A percentile compares a stretch with the other conserved stretches of the same genome.
phyloP scores from a whole-genome alignment of 2,329 filamentous ascomycete genomes.

The Pyrenophora graminea region DNA sequence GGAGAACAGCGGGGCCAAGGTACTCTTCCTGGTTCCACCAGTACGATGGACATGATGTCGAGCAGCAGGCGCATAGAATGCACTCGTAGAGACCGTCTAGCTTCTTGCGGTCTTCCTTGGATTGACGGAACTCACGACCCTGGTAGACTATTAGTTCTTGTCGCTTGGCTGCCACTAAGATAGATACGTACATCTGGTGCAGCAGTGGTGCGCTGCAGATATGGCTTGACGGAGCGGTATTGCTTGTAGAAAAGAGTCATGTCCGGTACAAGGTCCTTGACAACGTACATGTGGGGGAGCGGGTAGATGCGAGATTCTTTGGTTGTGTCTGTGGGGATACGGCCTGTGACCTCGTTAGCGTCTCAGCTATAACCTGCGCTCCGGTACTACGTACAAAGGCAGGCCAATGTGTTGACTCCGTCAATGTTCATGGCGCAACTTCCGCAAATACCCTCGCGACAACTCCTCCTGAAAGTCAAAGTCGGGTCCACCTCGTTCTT shows the following conservation, averaged over 20 bases:
- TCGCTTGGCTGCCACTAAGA: background rate
- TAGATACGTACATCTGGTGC: slow-evolving; percentile 72
- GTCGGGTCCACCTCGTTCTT: slow-evolving; percentile 99
- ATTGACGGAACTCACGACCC: slow-evolving; percentile 92
- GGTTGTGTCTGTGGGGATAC: slow-evolving; percentile 81
- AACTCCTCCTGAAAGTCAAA: slow-evolving; percentile 92
- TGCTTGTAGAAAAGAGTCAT: slow-evolving; percentile 99
- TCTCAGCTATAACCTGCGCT: background rate
- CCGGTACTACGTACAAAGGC: slow-evolving; percentile 74
- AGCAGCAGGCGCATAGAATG: slow-evolving; percentile 99
- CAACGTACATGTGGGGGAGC: slow-evolving; percentile 96
- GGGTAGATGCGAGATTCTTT: slow-evolving; percentile 95
- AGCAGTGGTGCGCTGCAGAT: slow-evolving; percentile 87
- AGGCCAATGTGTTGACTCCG: slow-evolving; percentile 95
- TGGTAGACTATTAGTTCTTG: slow-evolving; percentile 47
- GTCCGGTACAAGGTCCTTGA: slow-evolving; percentile 98
- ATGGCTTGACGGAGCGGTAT: slow-evolving; percentile 99
- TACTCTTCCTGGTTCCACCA: slow-evolving; percentile 99
- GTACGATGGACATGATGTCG: slow-evolving; percentile 98
- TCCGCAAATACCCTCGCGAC: slow-evolving; percentile 97
- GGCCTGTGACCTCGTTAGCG: slow-evolving; percentile 62
- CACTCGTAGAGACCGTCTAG: slow-evolving; percentile 98
- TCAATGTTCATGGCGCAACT: slow-evolving; percentile 99
- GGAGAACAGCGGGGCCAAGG: slow-evolving; percentile 91
- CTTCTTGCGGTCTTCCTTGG: slow-evolving; percentile 90